Evolutionary conservation across 257 asterid genomes (phyloP), one percentile per base, ranked within the genome.

Genomic region (Solanum dulcamara): DNA sequence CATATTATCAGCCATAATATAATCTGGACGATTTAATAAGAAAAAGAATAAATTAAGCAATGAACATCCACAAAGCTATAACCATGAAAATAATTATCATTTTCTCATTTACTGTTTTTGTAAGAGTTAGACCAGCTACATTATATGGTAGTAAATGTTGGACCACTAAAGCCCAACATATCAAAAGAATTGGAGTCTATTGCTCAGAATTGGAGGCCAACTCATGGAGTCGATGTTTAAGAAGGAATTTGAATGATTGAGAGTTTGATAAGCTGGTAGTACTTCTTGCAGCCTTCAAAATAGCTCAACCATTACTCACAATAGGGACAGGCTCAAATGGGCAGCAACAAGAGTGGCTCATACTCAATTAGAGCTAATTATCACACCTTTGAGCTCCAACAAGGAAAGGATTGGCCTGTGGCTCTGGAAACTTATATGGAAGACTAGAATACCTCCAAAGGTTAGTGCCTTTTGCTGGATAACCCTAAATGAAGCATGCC

Each of bases 1-100:
- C 98, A 96, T 77, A 90, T 88, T 85, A 93, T 62, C 85, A 95
- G 86, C 99, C 99, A 96, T 85, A 96, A 86, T 46, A 87, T 87
- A 59, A 96, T 88, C 99, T 96, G 94, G 71, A 81, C 75, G 70
- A 87, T 83, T 32, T 84, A 84, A 66, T 80, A 83, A 77, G 64
- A 68, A 67, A 84, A 81, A 80, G 64, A 62, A 67, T 89, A 59
- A 83, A 80, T 67, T 46, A 40, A 40, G n/a, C 44, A 79, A 55
- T 13, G 15, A 17, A 26, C 22, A n/a, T 62, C 79, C 37, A 80
- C 24, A 79, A 44, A 85, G 33, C 26, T 79, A 3, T 2, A 79
- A 50, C 44, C 57, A 79, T 48, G 64, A 48, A 48, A 79, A 30
- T 11, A 48, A 28, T 30, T 11, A 22, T 79, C 64, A 79, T 28